Percentiles rank a stretch among this genome's conserved stretches.
Conservation (phyloP, 73 alveolate species). For the Stentor roeselii region DNA sequence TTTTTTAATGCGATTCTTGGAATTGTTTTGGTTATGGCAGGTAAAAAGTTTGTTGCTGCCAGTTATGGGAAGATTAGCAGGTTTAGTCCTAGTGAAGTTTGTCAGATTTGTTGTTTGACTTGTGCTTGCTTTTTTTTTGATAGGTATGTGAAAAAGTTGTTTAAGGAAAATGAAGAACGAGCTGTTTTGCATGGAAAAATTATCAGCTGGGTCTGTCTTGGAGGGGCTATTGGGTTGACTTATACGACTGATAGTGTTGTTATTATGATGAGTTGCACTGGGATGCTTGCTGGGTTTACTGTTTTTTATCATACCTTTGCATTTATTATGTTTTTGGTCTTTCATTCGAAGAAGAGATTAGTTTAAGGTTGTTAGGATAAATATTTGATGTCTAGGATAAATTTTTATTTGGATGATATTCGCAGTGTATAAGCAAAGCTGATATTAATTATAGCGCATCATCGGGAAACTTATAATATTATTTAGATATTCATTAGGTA, state of each 20-base stretch:
- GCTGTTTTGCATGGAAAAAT: conserved; percentile 11
- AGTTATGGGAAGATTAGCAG: background rate
- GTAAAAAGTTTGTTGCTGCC: conserved; percentile 8
- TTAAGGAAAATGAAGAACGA: background rate
- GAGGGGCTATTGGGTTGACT: conserved; percentile 4
- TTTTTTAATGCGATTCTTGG: background rate
- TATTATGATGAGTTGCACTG: background rate
- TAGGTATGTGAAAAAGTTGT: background rate
- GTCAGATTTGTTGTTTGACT: background rate
- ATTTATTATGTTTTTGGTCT: background rate
- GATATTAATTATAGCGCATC: no score
- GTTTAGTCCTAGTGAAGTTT: background rate
- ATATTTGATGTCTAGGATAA: background rate
- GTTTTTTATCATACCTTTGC: background rate
- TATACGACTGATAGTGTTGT: background rate
- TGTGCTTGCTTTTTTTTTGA: background rate
- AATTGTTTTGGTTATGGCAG: background rate
- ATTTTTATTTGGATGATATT: background rate
- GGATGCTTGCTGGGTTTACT: background rate
- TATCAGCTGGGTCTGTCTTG: background rate
- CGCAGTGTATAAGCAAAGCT: no score
- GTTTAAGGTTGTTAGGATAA: background rate
- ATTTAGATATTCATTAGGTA: no score
- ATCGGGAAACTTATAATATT: no score
- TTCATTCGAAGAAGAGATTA: background rate